These are phyloP conservation scores for Isabelozyma heimii DNA, from an alignment of 805 yeast species.

Conservation along the genomic window DNA sequence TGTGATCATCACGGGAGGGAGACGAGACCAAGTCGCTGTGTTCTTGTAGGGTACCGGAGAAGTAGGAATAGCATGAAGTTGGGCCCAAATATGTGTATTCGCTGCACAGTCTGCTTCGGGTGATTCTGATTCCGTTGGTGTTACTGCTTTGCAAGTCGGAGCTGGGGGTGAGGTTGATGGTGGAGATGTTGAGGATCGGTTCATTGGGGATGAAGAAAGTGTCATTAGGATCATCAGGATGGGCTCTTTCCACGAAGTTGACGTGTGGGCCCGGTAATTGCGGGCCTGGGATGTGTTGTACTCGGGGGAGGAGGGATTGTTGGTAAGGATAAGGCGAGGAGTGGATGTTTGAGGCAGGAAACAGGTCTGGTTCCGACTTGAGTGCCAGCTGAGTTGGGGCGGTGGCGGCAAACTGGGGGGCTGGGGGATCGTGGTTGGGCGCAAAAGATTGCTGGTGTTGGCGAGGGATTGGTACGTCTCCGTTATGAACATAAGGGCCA, in stretches of 20 bases:
- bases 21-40: background rate
- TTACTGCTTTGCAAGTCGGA: background rate
- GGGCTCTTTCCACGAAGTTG: background rate
- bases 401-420: background rate
- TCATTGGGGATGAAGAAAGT: background rate
- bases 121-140: slow-evolving; percentile 1
- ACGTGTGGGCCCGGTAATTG: background rate
- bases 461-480: background rate
- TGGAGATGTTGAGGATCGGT: slow-evolving; percentile 2
- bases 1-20: background rate
- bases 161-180: slow-evolving; percentile 2
- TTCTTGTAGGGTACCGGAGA: slow-evolving; percentile 1
- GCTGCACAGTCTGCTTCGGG: slow-evolving; percentile 2
- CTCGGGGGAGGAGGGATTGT: background rate
- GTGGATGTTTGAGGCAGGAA: background rate
- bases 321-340: background rate
- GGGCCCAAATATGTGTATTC: slow-evolving; percentile 7
- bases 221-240: background rate
- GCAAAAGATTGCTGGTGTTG: background rate
- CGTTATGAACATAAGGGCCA: background rate
- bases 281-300: background rate
- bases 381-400: too few relatives aligned
- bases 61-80: slow-evolving; percentile 6
- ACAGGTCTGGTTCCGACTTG: background rate
- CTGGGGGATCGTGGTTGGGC: background rate